These are phyloP conservation scores for Aspergillus versicolor DNA, from an alignment of 2,329 filamentous ascomycete genomes.

Conservation along the genomic window DNA sequence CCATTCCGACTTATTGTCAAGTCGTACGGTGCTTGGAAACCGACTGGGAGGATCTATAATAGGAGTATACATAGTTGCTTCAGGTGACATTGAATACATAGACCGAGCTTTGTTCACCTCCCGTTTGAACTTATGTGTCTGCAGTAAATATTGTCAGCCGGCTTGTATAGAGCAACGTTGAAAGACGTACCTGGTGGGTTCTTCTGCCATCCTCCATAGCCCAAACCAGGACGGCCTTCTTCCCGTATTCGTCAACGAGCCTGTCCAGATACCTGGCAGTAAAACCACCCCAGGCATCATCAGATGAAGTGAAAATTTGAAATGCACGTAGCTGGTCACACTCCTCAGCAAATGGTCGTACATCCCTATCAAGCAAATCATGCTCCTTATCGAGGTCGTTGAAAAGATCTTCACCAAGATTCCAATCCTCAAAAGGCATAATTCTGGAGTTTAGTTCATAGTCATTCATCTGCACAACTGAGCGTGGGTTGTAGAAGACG, in stretches of 20 bases:
- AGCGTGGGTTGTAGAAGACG: constrained; percentile 87
- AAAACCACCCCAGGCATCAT: constrained; percentile 83
- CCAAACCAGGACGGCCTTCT: constrained; percentile 84
- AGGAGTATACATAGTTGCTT: constrained; percentile 76
- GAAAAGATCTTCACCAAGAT: constrained; percentile 73
- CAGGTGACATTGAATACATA: constrained; percentile 65
- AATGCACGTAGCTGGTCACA: constrained; percentile 89
- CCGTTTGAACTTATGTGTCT: constrained; percentile 61
- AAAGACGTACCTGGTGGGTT: constrained; percentile 52
- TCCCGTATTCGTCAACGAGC: constrained; percentile 86
- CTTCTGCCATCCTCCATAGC: constrained; percentile 67
- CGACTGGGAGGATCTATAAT: constrained; percentile 61
- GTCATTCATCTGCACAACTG: constrained; percentile 81
- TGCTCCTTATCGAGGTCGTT: constrained; percentile 71
- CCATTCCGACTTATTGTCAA: constrained; percentile 71
- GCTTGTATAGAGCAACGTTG: not conserved
- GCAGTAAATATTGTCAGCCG: not conserved
- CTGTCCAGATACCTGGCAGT: constrained; percentile 70
- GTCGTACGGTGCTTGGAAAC: constrained; percentile 57
- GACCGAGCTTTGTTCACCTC: constrained; percentile 73
- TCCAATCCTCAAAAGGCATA: constrained; percentile 79
- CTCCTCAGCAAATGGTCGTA: constrained; percentile 86
- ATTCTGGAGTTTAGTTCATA: constrained; percentile 78
- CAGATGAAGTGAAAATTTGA: constrained; percentile 69
- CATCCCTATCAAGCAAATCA: constrained; percentile 85